phyloP scores from a whole-genome alignment of 495 filamentous ascomycete genomes.

The Staphylotrichum longicolle region DNA sequence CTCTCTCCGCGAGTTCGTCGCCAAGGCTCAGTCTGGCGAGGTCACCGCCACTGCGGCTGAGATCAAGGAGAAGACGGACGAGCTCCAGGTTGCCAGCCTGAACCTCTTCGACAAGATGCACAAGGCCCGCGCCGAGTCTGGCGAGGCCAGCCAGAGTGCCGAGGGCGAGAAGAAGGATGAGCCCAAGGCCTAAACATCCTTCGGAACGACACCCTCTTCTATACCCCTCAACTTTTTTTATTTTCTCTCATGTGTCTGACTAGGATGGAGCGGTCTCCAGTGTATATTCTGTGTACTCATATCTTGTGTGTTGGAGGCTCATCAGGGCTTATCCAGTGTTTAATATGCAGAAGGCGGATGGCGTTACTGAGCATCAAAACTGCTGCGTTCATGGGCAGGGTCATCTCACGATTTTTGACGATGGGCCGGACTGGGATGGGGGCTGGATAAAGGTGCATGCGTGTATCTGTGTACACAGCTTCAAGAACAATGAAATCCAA shows the following conservation, averaged over 20 bases:
- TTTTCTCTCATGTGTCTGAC: conserved; percentile 36
- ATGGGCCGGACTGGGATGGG: conserved; percentile 30
- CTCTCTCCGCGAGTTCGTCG: conserved; percentile 81
- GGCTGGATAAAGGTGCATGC: conserved; percentile 28
- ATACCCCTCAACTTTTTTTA: conserved; percentile 27
- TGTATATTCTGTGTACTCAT: conserved; percentile 49
- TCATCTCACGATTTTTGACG: conserved; percentile 36
- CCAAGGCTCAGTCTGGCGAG: conserved; percentile 93
- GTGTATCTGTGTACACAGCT: conserved; percentile 26
- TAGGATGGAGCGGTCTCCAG: conserved; percentile 36
- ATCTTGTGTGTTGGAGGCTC: conserved; percentile 33
- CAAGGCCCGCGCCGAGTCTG: conserved; percentile 75
- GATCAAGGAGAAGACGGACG: conserved; percentile 96
- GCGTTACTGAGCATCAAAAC: conserved; percentile 52
- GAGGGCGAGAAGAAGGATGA: conserved; percentile 85
- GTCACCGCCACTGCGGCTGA: conserved; percentile 77
- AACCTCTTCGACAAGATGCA: conserved; percentile 99
- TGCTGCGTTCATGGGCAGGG: conserved; percentile 34
- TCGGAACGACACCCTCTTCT: conserved; percentile 17
- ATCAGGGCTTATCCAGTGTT: conserved; percentile 32
- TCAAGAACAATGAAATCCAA: conserved; percentile 27
- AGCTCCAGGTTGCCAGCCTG: conserved; percentile 92
- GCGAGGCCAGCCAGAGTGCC: conserved; percentile 50
- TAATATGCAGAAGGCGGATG: conserved; percentile 43
- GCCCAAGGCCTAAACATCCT: conserved; percentile 43